Evolutionary conservation across 2,329 filamentous ascomycete genomes (phyloP).

Genomic region (Cryphonectria radicalis): DNA sequence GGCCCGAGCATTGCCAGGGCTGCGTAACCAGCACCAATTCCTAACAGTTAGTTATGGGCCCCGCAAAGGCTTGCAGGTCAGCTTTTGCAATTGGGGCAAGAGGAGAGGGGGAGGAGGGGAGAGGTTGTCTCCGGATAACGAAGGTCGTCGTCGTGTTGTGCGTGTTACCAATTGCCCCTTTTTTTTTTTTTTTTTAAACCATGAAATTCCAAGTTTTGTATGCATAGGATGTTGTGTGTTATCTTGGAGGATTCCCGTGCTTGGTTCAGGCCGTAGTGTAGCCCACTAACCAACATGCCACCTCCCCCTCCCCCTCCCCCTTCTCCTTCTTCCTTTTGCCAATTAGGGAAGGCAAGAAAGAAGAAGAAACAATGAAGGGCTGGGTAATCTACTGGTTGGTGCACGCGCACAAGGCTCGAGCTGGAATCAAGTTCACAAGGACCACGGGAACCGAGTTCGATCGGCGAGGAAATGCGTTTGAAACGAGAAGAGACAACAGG

Average conservation of each 20-base stretch:
- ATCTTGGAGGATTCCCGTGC: background rate
- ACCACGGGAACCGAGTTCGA: background rate
- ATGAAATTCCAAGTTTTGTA: background rate
- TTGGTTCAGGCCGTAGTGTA: background rate
- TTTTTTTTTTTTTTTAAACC: background rate
- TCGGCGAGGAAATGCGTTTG: background rate
- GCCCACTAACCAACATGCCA: background rate
- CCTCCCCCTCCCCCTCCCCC: no score
- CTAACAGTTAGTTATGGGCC: no score
- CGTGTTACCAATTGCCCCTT: background rate
- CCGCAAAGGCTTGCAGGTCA: background rate
- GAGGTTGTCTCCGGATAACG: background rate
- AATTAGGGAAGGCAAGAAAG: background rate
- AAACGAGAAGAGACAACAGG: background rate
- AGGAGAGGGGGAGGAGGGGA: background rate
- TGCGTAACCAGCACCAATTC: background rate
- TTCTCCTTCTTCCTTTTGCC: background rate
- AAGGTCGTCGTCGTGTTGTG: background rate
- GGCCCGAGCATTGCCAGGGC: background rate
- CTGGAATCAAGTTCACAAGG: background rate
- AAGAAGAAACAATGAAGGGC: background rate
- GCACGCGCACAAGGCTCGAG: background rate
- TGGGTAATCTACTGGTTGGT: background rate
- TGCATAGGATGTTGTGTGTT: background rate
- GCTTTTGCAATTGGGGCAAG: background rate